Evolutionary conservation across 768 basidiomycete genomes (phyloP).

Genomic region (Termitomyces sp.): DNA sequence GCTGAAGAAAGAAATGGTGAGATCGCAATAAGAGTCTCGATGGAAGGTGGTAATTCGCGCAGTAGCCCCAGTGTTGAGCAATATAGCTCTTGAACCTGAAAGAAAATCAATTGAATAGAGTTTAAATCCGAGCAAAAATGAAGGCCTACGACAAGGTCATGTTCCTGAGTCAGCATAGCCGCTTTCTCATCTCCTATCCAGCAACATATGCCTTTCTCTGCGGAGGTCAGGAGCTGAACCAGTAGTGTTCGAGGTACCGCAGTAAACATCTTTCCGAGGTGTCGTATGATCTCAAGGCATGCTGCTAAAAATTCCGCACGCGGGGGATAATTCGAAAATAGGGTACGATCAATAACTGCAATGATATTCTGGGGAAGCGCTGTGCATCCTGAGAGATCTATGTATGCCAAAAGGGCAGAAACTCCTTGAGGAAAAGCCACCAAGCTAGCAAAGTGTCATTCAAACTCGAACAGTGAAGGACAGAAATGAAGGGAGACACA

Average conservation of each 20-base stretch:
- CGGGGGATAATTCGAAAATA: conserved; percentile 30
- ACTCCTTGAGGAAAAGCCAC: conserved; percentile 17
- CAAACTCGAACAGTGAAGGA: not conserved
- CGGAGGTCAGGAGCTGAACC: conserved; percentile 26
- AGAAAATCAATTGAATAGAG: not conserved
- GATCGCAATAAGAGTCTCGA: conserved; percentile 32
- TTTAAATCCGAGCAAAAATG: not conserved
- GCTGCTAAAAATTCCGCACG: conserved; percentile 18
- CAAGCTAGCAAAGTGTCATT: conserved; percentile 13
- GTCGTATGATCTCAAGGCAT: conserved; percentile 31
- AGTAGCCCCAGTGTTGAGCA: conserved; percentile 36
- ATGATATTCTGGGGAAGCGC: conserved; percentile 21
- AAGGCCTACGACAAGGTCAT: conserved; percentile 40
- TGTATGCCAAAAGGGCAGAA: conserved; percentile 15
- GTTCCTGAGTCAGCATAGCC: conserved; percentile 36
- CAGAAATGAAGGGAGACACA: not conserved
- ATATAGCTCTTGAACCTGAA: conserved; percentile 38
- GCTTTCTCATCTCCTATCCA: conserved; percentile 50
- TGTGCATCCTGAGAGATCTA: conserved; percentile 14
- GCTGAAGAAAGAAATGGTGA: conserved; percentile 45
- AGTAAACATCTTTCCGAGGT: conserved; percentile 26
- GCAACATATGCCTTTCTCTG: conserved; percentile 33
- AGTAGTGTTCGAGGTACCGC: conserved; percentile 21
- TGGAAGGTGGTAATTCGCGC: conserved; percentile 30
- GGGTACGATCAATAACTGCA: conserved; percentile 19